Base-by-base conservation (phyloP, 495 filamentous ascomycete genomes). In the Elasticomyces elasticus region DNA sequence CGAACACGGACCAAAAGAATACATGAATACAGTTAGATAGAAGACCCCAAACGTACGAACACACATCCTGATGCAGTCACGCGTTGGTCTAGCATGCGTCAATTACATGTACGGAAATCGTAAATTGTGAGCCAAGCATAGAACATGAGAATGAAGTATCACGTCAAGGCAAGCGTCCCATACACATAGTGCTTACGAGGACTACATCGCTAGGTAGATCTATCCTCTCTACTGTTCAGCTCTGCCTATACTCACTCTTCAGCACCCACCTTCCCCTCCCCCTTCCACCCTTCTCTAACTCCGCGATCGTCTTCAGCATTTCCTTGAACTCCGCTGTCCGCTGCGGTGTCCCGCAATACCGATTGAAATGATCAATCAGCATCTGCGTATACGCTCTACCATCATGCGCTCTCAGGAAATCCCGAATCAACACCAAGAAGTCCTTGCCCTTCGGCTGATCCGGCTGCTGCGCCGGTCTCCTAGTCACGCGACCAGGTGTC, bases 301-400 rank as follows among this genome's bases (percentile, higher is more conserved):
- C 69, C 31, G 81, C 81, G 59, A 85, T 76, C 52, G 63, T 65
- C 63, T 77, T 79, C 55, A 85, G 66, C 69, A 76, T 77, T 56
- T 79, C 76, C 62, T 80, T 77, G 60, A 85, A 85, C 61, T 83
- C 79, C n/a, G 74, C 72, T 24, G 73, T 77, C 41, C 72, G 70
- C 59, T 77, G 69, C 26, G 72, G 63, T 19, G 74, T 81, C 0
- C 68, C 71, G 58, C 79, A 82, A 52, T 72, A 80, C n/a, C 72
- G 73, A 63, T 81, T 79, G 43, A 90, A 94, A 56, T 94, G 85
- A 61, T 91, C 82, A 20, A 94, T 81, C 56, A 95, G 68, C 67
- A 81, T 74, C 70, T 89, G 84, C 17, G 81, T 87, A 24, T 82
- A 79, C 6, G 81, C 86, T 13, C 76, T 71, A 1, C 87, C 87